Percentiles rank a stretch among this genome's conserved stretches.
Evolutionary conservation across 352 stramenopile species (phyloP).

Genomic region (Phytophthora agathidicida): DNA sequence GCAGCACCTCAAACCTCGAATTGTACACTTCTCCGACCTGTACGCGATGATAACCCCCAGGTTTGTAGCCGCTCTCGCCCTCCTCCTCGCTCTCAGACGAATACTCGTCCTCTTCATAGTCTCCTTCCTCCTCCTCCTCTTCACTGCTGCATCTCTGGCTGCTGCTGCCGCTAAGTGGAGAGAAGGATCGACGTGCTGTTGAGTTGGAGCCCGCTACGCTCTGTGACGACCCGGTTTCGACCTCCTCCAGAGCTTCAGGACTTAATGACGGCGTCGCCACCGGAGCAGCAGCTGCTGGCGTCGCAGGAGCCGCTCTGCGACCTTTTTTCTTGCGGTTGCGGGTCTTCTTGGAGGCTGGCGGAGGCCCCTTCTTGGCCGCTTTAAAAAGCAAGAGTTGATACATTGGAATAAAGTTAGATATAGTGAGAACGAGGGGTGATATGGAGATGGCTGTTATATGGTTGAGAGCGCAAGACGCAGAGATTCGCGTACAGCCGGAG

Average conservation of each 20-base stretch:
- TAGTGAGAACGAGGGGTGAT: background rate
- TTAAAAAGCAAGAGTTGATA: conserved; percentile 3
- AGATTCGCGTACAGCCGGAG: conserved; percentile 29
- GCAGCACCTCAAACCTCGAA: conserved; percentile 94
- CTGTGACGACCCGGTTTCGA: conserved; percentile 14
- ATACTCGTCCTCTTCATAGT: conserved; percentile 89
- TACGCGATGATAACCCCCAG: conserved; percentile 98
- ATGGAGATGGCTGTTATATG: background rate
- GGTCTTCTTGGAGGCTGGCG: conserved; percentile 26
- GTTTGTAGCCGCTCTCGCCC: conserved; percentile 95
- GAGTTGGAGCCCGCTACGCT: conserved; percentile 37
- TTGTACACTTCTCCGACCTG: conserved; percentile 92
- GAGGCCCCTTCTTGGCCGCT: conserved; percentile 17
- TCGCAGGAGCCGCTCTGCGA: conserved; percentile 6
- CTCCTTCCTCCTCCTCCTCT: conserved; percentile 28
- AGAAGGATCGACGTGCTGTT: conserved; percentile 37
- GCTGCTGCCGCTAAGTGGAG: conserved; percentile 34
- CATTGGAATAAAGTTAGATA: conserved; percentile 12
- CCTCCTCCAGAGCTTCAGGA: conserved; percentile 17
- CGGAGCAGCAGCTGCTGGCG: conserved; percentile 10
- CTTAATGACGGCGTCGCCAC: conserved; percentile 23
- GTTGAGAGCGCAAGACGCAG: conserved; percentile 1
- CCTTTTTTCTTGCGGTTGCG: conserved; percentile 45
- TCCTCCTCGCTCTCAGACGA: conserved; percentile 91
- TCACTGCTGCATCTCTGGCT: conserved; percentile 21